These are phyloP conservation scores for Aphanocladium album DNA, from an alignment of 2,329 filamentous ascomycete species.

Conservation along the genomic window DNA sequence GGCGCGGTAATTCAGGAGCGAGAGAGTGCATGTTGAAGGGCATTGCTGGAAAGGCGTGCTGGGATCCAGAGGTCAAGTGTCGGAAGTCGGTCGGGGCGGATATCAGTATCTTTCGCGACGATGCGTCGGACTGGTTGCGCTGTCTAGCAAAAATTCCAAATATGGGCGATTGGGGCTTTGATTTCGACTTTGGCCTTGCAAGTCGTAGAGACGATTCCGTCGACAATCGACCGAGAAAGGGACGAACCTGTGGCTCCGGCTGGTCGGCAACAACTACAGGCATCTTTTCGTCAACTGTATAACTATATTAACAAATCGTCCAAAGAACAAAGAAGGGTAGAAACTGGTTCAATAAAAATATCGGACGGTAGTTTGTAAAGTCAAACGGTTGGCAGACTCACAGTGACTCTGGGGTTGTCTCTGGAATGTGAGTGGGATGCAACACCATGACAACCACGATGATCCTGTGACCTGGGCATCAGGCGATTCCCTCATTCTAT, in stretches of 20 bases:
- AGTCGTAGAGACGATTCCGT: constrained; percentile 1
- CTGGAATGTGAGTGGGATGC: constrained; percentile 14
- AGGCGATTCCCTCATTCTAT: constrained; percentile 7
- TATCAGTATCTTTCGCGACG: constrained; percentile 50
- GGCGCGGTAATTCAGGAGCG: constrained; percentile 27
- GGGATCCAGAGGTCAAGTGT: constrained; percentile 45
- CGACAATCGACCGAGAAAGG: constrained; percentile 16
- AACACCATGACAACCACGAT: constrained; percentile 14
- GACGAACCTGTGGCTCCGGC: constrained; percentile 23
- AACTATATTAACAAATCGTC: neutral
- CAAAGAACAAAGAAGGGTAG: neutral
- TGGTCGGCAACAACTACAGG: constrained; percentile 24
- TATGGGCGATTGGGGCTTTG: neutral
- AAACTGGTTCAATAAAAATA: no score
- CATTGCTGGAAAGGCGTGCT: neutral
- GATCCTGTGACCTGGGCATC: constrained; percentile 1
- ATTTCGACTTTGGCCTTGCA: neutral
- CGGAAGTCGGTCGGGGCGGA: constrained; percentile 56
- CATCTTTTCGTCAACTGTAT: constrained; percentile 20
- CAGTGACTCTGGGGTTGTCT: neutral
- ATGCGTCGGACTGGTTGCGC: constrained; percentile 39
- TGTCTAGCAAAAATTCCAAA: neutral
- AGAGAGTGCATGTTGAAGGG: constrained; percentile 20
- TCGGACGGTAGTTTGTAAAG: neutral
- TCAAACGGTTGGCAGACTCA: neutral